phyloP scores from a whole-genome alignment of 192 early-diverging fungal genomes.

The Backusella westeae region DNA sequence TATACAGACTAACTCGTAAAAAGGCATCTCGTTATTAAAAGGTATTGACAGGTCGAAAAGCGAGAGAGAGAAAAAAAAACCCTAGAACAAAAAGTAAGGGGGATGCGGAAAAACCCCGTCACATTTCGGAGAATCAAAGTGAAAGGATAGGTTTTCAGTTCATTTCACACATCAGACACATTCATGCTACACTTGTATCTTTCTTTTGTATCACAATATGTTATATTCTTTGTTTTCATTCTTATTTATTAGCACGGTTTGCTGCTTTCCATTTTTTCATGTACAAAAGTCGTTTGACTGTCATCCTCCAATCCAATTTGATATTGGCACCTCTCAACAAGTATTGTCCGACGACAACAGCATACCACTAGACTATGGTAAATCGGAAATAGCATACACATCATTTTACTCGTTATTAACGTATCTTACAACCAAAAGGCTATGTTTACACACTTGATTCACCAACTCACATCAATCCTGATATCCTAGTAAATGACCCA shows the following conservation, averaged over 20 bases:
- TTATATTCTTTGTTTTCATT: background rate
- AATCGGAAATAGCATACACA: background rate
- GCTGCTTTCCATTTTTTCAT: background rate
- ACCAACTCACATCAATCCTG: background rate
- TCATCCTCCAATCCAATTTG: background rate
- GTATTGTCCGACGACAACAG: background rate
- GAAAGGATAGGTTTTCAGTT: background rate
- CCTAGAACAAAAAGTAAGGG: background rate
- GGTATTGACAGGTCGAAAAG: background rate
- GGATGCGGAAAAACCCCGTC: background rate
- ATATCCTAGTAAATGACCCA: background rate
- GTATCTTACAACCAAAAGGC: background rate
- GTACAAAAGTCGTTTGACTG: background rate
- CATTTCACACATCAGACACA: background rate
- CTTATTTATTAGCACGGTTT: background rate
- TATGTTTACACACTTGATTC: background rate
- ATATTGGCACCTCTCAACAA: background rate
- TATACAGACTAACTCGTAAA: slow-evolving; percentile 71
- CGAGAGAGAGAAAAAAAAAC: background rate
- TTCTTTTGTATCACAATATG: background rate
- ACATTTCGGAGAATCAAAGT: background rate
- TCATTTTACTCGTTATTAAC: background rate
- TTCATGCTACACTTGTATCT: background rate
- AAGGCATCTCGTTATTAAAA: slow-evolving; percentile 44
- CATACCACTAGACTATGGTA: background rate